phyloP scores from a whole-genome alignment of 2,329 filamentous ascomycete genomes.

The Niveomyces coronatus region DNA sequence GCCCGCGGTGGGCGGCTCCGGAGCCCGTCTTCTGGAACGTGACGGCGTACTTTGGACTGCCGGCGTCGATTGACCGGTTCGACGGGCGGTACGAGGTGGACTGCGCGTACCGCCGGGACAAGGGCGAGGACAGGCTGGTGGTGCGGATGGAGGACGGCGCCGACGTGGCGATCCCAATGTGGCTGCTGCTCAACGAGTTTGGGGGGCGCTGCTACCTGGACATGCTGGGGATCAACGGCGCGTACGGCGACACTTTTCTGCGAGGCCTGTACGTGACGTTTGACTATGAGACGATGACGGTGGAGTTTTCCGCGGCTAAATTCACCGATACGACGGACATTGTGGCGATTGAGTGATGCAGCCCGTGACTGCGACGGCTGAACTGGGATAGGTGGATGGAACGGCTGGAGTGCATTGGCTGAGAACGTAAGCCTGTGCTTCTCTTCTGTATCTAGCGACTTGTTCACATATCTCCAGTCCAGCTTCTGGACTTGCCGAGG shows the following conservation, averaged over 20 bases:
- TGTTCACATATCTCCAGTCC: too few relatives aligned
- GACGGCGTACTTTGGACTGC: slow-evolving; percentile 8
- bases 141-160: slow-evolving; percentile 3
- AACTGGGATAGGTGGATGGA: too few relatives aligned
- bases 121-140: slow-evolving; percentile 2
- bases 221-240: not conserved
- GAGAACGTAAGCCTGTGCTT: too few relatives aligned
- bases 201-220: slow-evolving; percentile 7
- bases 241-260: slow-evolving; percentile 9
- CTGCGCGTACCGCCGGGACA: slow-evolving; percentile 8
- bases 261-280: slow-evolving; percentile 11
- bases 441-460: too few relatives aligned
- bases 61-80: not conserved
- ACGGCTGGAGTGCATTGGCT: too few relatives aligned
- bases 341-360: slow-evolving; percentile 8
- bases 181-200: slow-evolving; percentile 1
- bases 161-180: slow-evolving; percentile 8
- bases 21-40: slow-evolving; percentile 7
- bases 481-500: too few relatives aligned
- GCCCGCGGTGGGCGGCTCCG: slow-evolving; percentile 9
- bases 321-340: slow-evolving; percentile 10
- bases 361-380: not conserved
- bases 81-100: slow-evolving; percentile 7
- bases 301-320: slow-evolving; percentile 10
- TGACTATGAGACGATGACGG: slow-evolving; percentile 10